Percentiles rank a stretch among this genome's conserved stretches.
phyloP scores from a whole-genome alignment of 192 early-diverging fungal genomes.

The Gaertneriomyces sp. region DNA sequence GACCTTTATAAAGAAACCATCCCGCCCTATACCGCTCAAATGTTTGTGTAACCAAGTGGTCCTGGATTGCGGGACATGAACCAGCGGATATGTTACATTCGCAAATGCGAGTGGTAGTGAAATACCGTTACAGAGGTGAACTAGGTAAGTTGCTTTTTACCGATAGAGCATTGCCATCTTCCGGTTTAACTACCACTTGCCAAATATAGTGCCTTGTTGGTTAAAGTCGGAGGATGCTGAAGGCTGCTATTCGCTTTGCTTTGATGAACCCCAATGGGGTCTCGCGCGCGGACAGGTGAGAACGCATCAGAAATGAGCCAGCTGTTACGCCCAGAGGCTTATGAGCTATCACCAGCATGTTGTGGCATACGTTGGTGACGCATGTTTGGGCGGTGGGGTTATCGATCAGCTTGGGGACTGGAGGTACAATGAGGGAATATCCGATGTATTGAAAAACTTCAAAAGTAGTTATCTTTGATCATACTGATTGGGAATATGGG shows the following conservation, averaged over 20 bases:
- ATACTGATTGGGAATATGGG: too few relatives aligned
- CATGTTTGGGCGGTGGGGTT: slow-evolving; percentile 63
- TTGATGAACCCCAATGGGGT: slow-evolving; percentile 53
- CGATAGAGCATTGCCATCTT: background rate
- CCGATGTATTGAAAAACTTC: too few relatives aligned
- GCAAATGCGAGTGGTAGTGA: slow-evolving; percentile 27
- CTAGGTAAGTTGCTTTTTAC: slow-evolving; percentile 16
- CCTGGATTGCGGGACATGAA: slow-evolving; percentile 16
- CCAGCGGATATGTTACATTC: slow-evolving; percentile 6
- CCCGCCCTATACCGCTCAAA: slow-evolving; percentile 8
- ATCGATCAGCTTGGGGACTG: slow-evolving; percentile 7
- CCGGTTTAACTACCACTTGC: background rate
- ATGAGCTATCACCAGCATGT: slow-evolving; percentile 18
- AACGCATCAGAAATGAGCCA: background rate
- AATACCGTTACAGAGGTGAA: slow-evolving; percentile 49
- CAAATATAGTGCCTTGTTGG: background rate
- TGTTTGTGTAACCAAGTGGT: slow-evolving; percentile 7
- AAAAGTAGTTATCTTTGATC: too few relatives aligned
- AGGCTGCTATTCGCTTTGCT: slow-evolving; percentile 39
- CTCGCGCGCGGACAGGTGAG: slow-evolving; percentile 60
- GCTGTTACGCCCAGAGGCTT: too few relatives aligned
- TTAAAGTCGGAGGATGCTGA: background rate
- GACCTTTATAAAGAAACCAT: slow-evolving; percentile 5
- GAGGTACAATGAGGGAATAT: background rate
- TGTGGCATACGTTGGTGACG: slow-evolving; percentile 56